Evolutionary conservation across 768 basidiomycete species (phyloP), one percentile per base, ranked within the genome.

Genomic region (Naganishia vaughanmartiniae): DNA sequence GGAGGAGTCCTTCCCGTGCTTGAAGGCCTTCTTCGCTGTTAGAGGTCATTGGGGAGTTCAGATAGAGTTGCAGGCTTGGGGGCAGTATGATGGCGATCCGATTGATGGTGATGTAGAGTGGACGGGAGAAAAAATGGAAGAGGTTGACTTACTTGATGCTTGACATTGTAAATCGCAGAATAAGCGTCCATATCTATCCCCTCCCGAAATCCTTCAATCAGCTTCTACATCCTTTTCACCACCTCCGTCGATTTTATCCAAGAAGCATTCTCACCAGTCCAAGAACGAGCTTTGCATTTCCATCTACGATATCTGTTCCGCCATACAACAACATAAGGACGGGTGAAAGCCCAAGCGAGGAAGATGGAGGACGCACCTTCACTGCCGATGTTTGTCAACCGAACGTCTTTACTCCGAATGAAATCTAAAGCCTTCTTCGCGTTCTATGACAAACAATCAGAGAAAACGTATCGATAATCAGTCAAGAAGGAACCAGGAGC

Each of bases 241-340:
- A 15, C 55, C 15, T 26, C 24, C 31, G 53, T 36, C 24, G 14
- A 3, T 31, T 24, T 14, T 2, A 42, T 42, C 14, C 7, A 15
- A 15, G 7, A 11, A 5, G 42, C 14, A 11, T 7, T 65, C 77
- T 60, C 63, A 79, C 78, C 75, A 82, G 77, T 17, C 81, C 94
- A n/a, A 98, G 87, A 65, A 95, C 97, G 67, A 99, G 89, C 82
- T 98, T 99, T 73, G 94, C 82, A 80, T 95, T 96, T n/a, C 94
- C 94, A 80, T 99, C 96, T 69, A 99, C 93, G 79, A 98, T 96
- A 81, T 98, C 95, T 94, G 71, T 12, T 30, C 14, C 21, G 28
- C 4, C 30, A 45, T 6, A 42, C 4, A 58, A 19, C 60, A 2
- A 26, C 9, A 42, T 42, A 15, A 42, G 42, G 5, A 42, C 36